These are phyloP conservation scores for Buddleja alternifolia DNA, from an alignment of 257 asterid species.

Conservation along the genomic window DNA sequence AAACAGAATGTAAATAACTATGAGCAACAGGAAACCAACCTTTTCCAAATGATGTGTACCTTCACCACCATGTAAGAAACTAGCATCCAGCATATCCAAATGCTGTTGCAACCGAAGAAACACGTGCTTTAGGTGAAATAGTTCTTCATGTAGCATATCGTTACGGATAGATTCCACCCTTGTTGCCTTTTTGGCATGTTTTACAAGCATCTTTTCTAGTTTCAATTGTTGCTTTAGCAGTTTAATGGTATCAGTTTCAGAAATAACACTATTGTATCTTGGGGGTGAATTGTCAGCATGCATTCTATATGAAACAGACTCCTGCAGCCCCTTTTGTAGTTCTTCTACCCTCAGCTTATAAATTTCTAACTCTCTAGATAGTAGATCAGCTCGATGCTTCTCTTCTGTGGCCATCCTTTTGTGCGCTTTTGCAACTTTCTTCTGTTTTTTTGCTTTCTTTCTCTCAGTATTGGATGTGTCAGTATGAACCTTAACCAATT, in stretches of 20 bases:
- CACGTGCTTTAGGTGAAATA: slow-evolving; percentile 60
- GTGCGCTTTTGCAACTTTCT: slow-evolving; percentile 51
- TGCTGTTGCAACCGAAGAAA: slow-evolving; percentile 51
- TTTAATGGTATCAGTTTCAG: slow-evolving; percentile 57
- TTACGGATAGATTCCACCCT: slow-evolving; percentile 63
- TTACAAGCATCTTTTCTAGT: slow-evolving; percentile 68
- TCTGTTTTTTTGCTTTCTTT: slow-evolving; percentile 64
- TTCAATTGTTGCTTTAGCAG: slow-evolving; percentile 60
- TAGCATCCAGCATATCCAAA: slow-evolving; percentile 50
- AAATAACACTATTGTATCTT: slow-evolving; percentile 31
- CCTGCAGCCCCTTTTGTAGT: slow-evolving; percentile 53
- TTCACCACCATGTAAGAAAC: slow-evolving; percentile 42
- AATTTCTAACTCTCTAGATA: slow-evolving; percentile 53
- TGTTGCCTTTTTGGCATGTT: slow-evolving; percentile 71
- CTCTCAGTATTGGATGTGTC: slow-evolving; percentile 33
- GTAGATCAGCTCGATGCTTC: slow-evolving; percentile 57
- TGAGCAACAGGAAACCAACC: slow-evolving; percentile 59
- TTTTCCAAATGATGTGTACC: slow-evolving; percentile 54
- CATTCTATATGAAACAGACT: slow-evolving; percentile 43
- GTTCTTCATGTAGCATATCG: slow-evolving; percentile 57
- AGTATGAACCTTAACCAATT: slow-evolving; percentile 33
- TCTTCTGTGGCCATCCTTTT: slow-evolving; percentile 54
- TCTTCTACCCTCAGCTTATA: slow-evolving; percentile 59
- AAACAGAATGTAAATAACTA: slow-evolving; percentile 18
- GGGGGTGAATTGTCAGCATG: slow-evolving; percentile 31